Evolutionary conservation across 495 filamentous ascomycete species (phyloP), one percentile per base, ranked within the genome.

Genomic region (Darksidea phi): DNA sequence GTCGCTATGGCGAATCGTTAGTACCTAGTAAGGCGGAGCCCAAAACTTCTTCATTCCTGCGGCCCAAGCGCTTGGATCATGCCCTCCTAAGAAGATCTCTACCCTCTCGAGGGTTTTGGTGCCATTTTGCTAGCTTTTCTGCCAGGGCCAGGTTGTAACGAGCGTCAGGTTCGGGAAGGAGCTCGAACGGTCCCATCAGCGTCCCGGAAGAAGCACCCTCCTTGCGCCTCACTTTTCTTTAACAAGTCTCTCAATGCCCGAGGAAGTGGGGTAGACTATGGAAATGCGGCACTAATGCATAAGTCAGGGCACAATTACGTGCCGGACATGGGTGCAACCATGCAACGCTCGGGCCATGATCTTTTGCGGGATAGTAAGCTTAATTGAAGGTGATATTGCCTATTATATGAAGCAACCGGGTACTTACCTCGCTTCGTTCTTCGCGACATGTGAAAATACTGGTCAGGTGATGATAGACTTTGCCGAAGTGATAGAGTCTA

Each of bases 301-400:
- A 57, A 57, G 41, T 20, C 18, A 43, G 41, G 13, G 42, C 54
- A 48, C 45, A 57, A 48, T 48, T 57, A 48, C 54, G 42, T 48
- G 47, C 55, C 46, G 26, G 28, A 58, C 21, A 46, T 36, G 55
- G 43, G 17, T n/a, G 47, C 4, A 10, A 10, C 43, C 21, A n/a
- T 26, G 21, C 18, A 6, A 13, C 43, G 55, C 55, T 49, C 38
- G 55, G 55, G 24, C 55, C 55, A 58, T 58, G 46, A 58, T 58
- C 46, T 49, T 42, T 49, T 34, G 55, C 46, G 55, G 55, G 55
- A 47, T 58, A 50, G 46, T 41, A 50, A 58, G 26, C 55, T 58
- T 58, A 58, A 58, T 58, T 58, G 45, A 58, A 58, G 45, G 18
- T 58, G 17, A 37, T 58, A 58, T 58, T 48, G 46, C 46, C 46